These are phyloP conservation scores for Hypoxylon trugodes DNA, from an alignment of 495 filamentous ascomycete genomes.

Conservation along the genomic window DNA sequence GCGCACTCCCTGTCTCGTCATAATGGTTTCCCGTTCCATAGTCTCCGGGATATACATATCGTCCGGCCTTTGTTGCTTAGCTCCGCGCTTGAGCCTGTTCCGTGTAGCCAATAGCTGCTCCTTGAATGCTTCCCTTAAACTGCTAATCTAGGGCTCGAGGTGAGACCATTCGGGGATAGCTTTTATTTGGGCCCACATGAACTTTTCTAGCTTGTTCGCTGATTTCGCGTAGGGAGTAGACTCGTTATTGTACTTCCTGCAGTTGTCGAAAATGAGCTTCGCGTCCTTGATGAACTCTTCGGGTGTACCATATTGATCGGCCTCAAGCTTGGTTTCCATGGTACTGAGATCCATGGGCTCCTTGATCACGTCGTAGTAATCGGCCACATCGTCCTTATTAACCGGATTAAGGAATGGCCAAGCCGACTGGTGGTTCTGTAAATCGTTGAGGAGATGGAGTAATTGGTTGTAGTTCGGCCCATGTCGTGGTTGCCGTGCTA, in stretches of 20 bases:
- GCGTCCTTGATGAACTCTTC: slow-evolving; percentile 96
- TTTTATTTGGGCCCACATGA: slow-evolving; percentile 93
- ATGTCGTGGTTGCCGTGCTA: slow-evolving; percentile 95
- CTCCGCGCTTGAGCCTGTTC: background rate
- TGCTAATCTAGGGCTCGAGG: slow-evolving; percentile 54
- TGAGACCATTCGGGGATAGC: slow-evolving; percentile 96
- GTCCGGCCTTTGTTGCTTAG: background rate
- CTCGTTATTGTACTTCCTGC: slow-evolving; percentile 94
- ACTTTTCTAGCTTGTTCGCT: slow-evolving; percentile 95
- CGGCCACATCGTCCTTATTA: slow-evolving; percentile 91
- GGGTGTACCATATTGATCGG: slow-evolving; percentile 87
- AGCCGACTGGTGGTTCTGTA: slow-evolving; percentile 89
- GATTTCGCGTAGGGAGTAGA: slow-evolving; percentile 94
- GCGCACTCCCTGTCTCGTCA: no score
- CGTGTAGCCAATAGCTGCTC: background rate
- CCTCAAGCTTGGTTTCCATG: slow-evolving; percentile 96
- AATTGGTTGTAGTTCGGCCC: slow-evolving; percentile 96
- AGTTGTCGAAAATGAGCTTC: slow-evolving; percentile 92
- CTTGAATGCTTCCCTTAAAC: background rate
- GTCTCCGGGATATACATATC: no score
- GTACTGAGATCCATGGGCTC: slow-evolving; percentile 97
- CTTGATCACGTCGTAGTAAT: slow-evolving; percentile 98
- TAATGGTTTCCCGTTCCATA: no score
- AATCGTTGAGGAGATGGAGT: slow-evolving; percentile 89
- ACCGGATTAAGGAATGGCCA: slow-evolving; percentile 97